Percentiles rank a stretch among this genome's conserved stretches.
phyloP scores from a whole-genome alignment of 257 asterid genomes.

The Jasminum sambac region DNA sequence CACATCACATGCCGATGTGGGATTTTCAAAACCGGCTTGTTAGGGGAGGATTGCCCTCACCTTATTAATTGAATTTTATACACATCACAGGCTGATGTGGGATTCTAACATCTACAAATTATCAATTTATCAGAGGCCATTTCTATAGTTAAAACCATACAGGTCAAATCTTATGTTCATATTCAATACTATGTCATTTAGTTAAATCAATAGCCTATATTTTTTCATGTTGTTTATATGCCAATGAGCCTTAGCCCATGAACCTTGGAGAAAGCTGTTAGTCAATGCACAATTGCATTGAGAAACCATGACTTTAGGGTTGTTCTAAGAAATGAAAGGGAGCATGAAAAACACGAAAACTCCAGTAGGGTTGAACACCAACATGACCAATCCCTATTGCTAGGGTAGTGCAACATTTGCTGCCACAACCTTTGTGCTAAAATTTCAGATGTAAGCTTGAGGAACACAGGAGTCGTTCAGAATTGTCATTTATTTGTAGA shows the following conservation, averaged over 20 bases:
- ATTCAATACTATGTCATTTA: background rate
- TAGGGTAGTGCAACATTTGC: background rate
- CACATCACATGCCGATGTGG: too few relatives aligned
- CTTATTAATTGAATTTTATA: too few relatives aligned
- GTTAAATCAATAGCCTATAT: background rate
- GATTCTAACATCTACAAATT: too few relatives aligned
- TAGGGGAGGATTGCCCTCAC: too few relatives aligned
- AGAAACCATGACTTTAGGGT: background rate
- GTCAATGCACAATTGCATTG: background rate
- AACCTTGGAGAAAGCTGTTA: background rate
- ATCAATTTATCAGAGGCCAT: background rate
- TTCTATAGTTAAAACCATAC: background rate
- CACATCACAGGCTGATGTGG: too few relatives aligned
- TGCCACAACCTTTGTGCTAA: background rate
- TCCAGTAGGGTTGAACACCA: background rate
- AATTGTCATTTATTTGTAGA: background rate
- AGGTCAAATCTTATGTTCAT: background rate
- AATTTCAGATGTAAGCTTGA: background rate
- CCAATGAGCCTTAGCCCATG: background rate
- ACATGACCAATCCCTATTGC: background rate
- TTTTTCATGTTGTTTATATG: background rate
- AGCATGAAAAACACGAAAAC: background rate
- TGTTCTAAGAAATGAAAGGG: background rate
- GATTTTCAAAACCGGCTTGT: too few relatives aligned
- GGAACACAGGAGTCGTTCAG: background rate